A percentile compares a stretch with the other conserved stretches of the same genome.
Evolutionary conservation across 2,329 filamentous ascomycete genomes (phyloP).

Genomic region (Hypoxylon sp.): DNA sequence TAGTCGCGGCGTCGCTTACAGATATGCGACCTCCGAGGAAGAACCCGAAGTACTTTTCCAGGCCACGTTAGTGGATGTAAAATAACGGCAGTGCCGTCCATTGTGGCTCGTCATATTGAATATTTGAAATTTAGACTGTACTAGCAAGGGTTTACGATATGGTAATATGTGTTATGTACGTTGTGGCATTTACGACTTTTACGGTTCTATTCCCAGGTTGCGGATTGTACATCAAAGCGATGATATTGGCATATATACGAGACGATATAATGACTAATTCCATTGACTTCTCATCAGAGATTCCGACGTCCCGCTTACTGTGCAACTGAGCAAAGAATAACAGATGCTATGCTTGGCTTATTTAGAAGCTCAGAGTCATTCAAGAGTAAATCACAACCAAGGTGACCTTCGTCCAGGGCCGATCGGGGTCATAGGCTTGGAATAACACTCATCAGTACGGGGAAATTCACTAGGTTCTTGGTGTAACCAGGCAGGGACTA

Average conservation of each 20-base stretch:
- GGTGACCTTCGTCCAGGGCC: constrained; percentile 41
- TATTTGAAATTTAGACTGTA: constrained; percentile 22
- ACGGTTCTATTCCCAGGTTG: constrained; percentile 1
- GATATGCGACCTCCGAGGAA: constrained; percentile 27
- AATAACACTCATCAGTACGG: background rate
- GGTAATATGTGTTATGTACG: constrained; percentile 18
- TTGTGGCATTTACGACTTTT: constrained; percentile 8
- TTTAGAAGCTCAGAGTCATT: background rate
- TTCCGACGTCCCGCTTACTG: background rate
- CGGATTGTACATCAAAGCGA: background rate
- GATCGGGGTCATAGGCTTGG: constrained; percentile 36
- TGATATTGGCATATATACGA: background rate
- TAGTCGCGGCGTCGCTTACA: constrained; percentile 34
- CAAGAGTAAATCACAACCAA: constrained; percentile 31
- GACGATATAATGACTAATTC: constrained; percentile 12
- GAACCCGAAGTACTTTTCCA: constrained; percentile 27
- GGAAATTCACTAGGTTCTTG: background rate
- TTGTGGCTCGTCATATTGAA: background rate
- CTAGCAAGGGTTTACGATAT: constrained; percentile 7
- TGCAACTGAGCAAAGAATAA: background rate
- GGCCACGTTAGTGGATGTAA: constrained; percentile 35
- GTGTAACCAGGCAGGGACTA: constrained; percentile 7
- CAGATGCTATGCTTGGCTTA: background rate
- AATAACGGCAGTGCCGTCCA: constrained; percentile 3
- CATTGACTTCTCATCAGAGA: background rate